Percentiles rank a stretch among this genome's conserved stretches.
These are phyloP conservation scores for Sphenostylis stenocarpa DNA, from an alignment of 306 rosid species.

Conservation along the genomic window DNA sequence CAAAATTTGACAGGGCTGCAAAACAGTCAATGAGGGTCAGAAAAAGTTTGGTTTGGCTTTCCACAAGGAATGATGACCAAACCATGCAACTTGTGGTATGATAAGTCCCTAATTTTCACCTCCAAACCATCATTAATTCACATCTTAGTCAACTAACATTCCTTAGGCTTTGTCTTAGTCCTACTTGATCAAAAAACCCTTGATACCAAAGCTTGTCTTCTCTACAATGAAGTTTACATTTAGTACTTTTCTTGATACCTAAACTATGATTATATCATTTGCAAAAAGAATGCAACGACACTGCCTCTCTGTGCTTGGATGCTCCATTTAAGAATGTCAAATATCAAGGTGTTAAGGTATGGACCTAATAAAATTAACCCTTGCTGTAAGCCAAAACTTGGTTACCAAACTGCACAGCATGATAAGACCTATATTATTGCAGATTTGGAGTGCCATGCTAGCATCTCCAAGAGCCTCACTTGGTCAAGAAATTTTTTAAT, in stretches of 20 bases:
- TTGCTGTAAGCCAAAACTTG: background rate
- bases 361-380: background rate
- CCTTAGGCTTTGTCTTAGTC: background rate
- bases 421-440: background rate
- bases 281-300: background rate
- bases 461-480: background rate
- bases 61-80: background rate
- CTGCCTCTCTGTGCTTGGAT: background rate
- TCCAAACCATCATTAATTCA: background rate
- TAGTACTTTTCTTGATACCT: background rate
- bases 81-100: background rate
- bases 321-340: slow-evolving; percentile 1
- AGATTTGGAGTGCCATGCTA: background rate
- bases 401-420: background rate
- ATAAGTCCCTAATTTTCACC: background rate
- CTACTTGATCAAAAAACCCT: background rate
- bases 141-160: slow-evolving; percentile 5
- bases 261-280: background rate
- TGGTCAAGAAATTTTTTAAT: background rate
- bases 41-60: background rate
- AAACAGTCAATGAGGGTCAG: background rate
- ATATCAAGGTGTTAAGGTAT: background rate
- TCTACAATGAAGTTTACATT: background rate
- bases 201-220: background rate
- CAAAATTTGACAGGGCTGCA: background rate